Percentiles rank a stretch among this genome's conserved stretches.
Conservation (phyloP, 345 rosid genomes). For the Hypericum perforatum region DNA sequence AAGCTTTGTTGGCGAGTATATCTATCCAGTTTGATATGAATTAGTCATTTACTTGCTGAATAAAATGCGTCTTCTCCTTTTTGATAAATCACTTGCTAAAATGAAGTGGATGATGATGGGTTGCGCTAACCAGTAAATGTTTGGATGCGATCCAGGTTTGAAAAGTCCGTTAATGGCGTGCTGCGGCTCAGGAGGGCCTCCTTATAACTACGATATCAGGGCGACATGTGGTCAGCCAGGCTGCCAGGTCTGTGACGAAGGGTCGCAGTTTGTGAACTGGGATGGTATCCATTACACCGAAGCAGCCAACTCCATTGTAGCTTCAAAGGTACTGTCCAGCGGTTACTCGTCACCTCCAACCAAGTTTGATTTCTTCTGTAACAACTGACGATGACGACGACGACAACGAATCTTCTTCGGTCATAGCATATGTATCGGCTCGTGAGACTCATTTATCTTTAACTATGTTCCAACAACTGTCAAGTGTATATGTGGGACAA, state of each 20-base stretch:
- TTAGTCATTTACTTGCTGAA: no score
- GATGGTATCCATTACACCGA: conserved; percentile 78
- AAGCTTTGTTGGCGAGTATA: no score
- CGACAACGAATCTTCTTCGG: no score
- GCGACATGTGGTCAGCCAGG: conserved; percentile 59
- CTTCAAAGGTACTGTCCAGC: conserved; percentile 48
- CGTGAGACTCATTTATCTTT: no score
- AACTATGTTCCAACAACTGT: no score
- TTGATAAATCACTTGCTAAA: not conserved
- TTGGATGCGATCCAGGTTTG: conserved; percentile 39
- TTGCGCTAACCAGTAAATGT: not conserved
- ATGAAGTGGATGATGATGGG: not conserved
- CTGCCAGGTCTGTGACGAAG: conserved; percentile 32
- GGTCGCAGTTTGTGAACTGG: conserved; percentile 50
- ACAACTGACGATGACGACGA: conserved; percentile 3
- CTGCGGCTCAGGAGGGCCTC: conserved; percentile 82
- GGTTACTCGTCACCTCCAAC: conserved; percentile 47
- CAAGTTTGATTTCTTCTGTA: conserved; percentile 49
- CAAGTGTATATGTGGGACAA: no score
- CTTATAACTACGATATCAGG: conserved; percentile 56
- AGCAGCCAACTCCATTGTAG: conserved; percentile 52
- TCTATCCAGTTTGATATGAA: no score
- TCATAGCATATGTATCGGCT: no score
- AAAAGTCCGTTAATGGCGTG: conserved; percentile 67
- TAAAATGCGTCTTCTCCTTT: not conserved